Evolutionary conservation across 139 green algal species (phyloP).

Genomic region (Yamagishiella unicocca): DNA sequence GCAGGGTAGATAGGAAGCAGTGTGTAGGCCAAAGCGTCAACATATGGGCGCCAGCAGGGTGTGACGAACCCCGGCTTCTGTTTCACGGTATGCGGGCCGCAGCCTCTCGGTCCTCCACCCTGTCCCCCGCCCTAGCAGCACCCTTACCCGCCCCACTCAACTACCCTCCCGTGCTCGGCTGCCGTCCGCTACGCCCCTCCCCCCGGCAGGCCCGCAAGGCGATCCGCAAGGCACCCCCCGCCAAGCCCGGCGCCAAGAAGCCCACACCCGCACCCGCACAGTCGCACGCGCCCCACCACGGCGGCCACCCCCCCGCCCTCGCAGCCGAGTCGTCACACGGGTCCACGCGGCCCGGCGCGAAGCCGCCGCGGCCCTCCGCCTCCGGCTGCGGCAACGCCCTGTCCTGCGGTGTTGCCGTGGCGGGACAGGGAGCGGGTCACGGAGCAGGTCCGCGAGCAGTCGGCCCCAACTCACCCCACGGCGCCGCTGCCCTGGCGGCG

Average conservation of each 20-base stretch:
- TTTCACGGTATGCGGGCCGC: too few species aligned
- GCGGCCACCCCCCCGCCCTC: background rate
- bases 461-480: background rate
- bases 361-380: slow-evolving; percentile 25
- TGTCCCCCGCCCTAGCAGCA: too few species aligned
- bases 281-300: background rate
- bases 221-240: slow-evolving; percentile 32
- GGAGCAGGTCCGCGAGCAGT: background rate
- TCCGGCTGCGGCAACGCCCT: background rate
- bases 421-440: background rate
- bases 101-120: too few species aligned
- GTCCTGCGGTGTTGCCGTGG: background rate
- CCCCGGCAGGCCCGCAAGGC: slow-evolving; percentile 41
- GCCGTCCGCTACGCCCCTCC: background rate
- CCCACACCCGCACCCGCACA: background rate
- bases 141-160: too few species aligned
- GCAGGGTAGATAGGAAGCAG: too few species aligned
- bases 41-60: too few species aligned
- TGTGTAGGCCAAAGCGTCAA: too few species aligned
- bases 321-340: slow-evolving; percentile 8
- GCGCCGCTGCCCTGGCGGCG: slow-evolving; percentile 9
- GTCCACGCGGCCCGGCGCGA: background rate
- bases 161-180: too few species aligned
- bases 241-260: slow-evolving; percentile 18
- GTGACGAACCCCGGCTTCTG: too few species aligned